Conservation (phyloP, 176 grass and related monocot genomes). For the Avena sativa region DNA sequence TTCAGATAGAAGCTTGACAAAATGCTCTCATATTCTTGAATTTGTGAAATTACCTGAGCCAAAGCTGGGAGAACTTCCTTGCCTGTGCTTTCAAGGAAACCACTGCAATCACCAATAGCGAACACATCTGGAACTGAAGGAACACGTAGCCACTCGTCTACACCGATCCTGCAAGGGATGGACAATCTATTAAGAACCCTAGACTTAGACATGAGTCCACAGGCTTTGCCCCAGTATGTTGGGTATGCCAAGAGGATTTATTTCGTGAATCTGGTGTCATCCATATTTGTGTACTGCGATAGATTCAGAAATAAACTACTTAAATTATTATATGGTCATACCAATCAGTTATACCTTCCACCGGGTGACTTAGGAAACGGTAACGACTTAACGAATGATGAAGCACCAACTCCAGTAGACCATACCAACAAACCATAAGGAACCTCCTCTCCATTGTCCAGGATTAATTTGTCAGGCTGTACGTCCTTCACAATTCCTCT, state of each 20-base stretch:
- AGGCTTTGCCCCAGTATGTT: not conserved
- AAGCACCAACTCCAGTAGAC: constrained; percentile 97
- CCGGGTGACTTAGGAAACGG: constrained; percentile 80
- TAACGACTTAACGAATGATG: constrained; percentile 71
- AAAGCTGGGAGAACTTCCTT: constrained; percentile 85
- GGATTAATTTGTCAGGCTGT: constrained; percentile 75
- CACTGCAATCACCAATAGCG: constrained; percentile 92
- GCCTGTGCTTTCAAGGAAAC: constrained; percentile 85
- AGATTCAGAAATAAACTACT: not conserved
- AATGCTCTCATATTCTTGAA: constrained; percentile 16
- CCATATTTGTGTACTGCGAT: not conserved
- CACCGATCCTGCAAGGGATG: constrained; percentile 68
- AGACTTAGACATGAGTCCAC: not conserved
- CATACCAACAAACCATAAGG: constrained; percentile 94
- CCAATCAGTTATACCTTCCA: constrained; percentile 76
- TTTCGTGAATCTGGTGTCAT: not conserved
- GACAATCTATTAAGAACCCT: constrained; percentile 21
- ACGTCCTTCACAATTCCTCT: constrained; percentile 88
- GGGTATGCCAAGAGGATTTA: not conserved
- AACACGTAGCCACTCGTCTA: constrained; percentile 88
- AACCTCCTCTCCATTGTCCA: constrained; percentile 86
- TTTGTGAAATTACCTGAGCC: constrained; percentile 70
- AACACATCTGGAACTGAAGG: constrained; percentile 83
- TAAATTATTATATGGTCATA: constrained; percentile 32
- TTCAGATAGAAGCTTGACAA: not conserved